phyloP scores from a whole-genome alignment of 345 rosid genomes.

The Rhodamnia argentea region DNA sequence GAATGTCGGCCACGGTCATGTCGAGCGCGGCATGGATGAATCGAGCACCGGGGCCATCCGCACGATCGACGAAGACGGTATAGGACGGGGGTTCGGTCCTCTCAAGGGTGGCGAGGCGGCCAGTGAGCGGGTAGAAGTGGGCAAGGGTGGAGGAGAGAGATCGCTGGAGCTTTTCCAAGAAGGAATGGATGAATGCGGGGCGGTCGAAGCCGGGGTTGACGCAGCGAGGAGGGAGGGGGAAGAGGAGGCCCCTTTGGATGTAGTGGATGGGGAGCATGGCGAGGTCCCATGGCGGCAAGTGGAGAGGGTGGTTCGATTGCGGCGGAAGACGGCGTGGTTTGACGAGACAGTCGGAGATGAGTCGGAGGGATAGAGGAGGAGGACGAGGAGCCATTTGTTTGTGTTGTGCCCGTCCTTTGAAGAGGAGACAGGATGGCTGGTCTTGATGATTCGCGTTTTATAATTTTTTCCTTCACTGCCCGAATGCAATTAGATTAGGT shows the following conservation, averaged over 20 bases:
- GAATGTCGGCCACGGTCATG: constrained; percentile 27
- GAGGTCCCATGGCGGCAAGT: constrained; percentile 66
- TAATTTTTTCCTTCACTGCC: too few relatives aligned
- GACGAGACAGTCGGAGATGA: constrained; percentile 43
- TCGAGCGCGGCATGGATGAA: constrained; percentile 38
- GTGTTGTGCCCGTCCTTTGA: neutral
- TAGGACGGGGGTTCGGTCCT: constrained; percentile 20
- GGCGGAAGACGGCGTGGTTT: constrained; percentile 26
- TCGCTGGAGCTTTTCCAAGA: constrained; percentile 28
- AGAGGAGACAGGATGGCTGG: too few relatives aligned
- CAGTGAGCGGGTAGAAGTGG: constrained; percentile 66
- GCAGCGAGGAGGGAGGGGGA: constrained; percentile 26
- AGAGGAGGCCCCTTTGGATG: constrained; percentile 60
- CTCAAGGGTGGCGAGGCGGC: constrained; percentile 31
- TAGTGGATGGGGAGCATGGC: constrained; percentile 53
- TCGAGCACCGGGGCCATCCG: constrained; percentile 37
- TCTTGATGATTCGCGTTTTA: too few relatives aligned
- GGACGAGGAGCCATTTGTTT: neutral
- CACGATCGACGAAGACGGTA: constrained; percentile 39
- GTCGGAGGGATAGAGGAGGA: constrained; percentile 4
- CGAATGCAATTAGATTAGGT: too few relatives aligned
- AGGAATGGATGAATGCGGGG: constrained; percentile 13
- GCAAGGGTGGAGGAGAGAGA: constrained; percentile 52
- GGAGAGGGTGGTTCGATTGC: constrained; percentile 29
- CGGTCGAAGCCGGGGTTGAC: neutral